Base-by-base conservation (phyloP, 202 grass and related monocot genomes). In the Hordeum pubiflorum region DNA sequence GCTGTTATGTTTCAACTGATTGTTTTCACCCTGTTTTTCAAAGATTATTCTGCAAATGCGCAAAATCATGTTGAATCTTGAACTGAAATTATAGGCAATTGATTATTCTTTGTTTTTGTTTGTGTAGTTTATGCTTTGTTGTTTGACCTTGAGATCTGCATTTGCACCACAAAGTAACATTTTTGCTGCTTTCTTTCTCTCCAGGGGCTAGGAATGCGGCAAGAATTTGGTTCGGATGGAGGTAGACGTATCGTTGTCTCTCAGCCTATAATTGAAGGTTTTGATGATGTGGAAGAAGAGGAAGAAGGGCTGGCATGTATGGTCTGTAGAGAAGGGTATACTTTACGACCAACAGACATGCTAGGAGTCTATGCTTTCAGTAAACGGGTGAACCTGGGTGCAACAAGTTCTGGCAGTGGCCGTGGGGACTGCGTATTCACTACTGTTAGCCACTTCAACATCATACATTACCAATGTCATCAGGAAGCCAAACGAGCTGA, bases 321-420 rank as follows among this genome's bases (percentile, higher is more conserved):
- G 92, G 95, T 98, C 57, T 98, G 95, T 70, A 93, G 95, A 66
- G 95, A 98, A 89, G 95, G 95, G 22, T 98, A 98, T 71, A 91
- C 86, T 48, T 85, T 98, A 82, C 92, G 90, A 63, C 95, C 95
- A 58, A 89, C 84, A 29, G 95, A 98, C 77, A 95, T 98, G 85
- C 72, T 98, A 27, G 95, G 92, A 81, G 88, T 95, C 32, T 98
- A 98, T 65, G 93, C 92, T n/a, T 98, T 93, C 79, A 91, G 88
- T 81, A 98, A 95, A 85, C 82, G 95, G 48, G 95, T 98, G 72
- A 95, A 95, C 68, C 62, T 98, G 75, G 92, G 92, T 56, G 82
- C 89, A 81, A 85, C 83, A 82, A 87, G 72, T 87, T 86, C 90
- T 62, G 86, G 89, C 31, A 87, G 76, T 81, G 89, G 75, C 63